A percentile compares a stretch with the other conserved stretches of the same genome.
phyloP scores from a whole-genome alignment of 768 basidiomycete species.

The Trametes cingulata region DNA sequence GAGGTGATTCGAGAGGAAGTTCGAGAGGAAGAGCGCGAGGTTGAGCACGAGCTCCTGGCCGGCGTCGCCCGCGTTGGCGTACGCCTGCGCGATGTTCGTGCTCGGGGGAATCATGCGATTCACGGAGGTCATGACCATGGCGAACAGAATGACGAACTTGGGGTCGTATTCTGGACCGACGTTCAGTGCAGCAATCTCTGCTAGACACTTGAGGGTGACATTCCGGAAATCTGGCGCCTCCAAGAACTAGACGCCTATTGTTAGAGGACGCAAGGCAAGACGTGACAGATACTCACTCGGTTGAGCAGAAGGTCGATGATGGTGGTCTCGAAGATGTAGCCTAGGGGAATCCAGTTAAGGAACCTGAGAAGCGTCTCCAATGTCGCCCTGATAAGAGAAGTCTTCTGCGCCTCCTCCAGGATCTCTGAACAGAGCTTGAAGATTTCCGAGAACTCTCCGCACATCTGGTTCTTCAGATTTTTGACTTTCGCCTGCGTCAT shows the following conservation, averaged over 20 bases:
- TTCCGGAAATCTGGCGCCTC: slow-evolving; percentile 98
- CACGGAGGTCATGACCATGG: slow-evolving; percentile 96
- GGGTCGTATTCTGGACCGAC: slow-evolving; percentile 97
- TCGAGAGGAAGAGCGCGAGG: slow-evolving; percentile 94
- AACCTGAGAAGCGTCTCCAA: slow-evolving; percentile 94
- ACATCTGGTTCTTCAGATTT: slow-evolving; percentile 97
- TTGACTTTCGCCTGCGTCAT: slow-evolving; percentile 99
- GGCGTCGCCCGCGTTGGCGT: slow-evolving; percentile 83
- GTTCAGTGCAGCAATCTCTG: slow-evolving; percentile 92
- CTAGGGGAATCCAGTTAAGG: slow-evolving; percentile 98
- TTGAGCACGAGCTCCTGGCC: slow-evolving; percentile 98
- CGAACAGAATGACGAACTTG: slow-evolving; percentile 97
- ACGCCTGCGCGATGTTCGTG: slow-evolving; percentile 93
- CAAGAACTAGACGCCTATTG: slow-evolving; percentile 67
- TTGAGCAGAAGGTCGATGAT: slow-evolving; percentile 92
- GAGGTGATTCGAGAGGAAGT: slow-evolving; percentile 92
- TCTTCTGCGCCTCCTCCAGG: slow-evolving; percentile 94
- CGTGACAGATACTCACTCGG: slow-evolving; percentile 59
- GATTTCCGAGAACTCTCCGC: slow-evolving; percentile 94
- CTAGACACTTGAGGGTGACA: slow-evolving; percentile 93
- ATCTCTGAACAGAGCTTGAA: slow-evolving; percentile 98
- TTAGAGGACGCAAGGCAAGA: slow-evolving; percentile 14
- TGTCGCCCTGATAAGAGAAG: slow-evolving; percentile 90
- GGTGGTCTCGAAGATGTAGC: slow-evolving; percentile 98
- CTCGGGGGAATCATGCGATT: slow-evolving; percentile 96